Base-by-base conservation (phyloP, 257 asterid genomes). In the Solanum chiquidenum region DNA sequence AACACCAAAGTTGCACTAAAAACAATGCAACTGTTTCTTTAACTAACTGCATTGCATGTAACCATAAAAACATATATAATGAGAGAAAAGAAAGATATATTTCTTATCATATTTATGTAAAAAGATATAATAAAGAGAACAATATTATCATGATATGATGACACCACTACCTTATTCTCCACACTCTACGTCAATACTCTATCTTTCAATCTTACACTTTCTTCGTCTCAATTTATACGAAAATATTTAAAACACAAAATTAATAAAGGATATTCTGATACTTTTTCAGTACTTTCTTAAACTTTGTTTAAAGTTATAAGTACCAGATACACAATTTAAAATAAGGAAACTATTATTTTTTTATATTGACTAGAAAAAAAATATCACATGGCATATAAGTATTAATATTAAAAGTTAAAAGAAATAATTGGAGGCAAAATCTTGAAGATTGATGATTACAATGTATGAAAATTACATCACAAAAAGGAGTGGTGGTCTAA, bases 1-100 rank as follows among this genome's bases (percentile, higher is more conserved):
- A 83, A 90, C 89, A 88, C 91, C 90, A 90, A 90, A 87, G 46
- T 85, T 33, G 88, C 89, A 82, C 91, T 83, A 87, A 90, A 89
- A 89, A 80, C 88, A 87, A 89, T 85, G 91, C 86, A 89, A 85
- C 83, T 88, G 74, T 71, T 35, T 83, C 68, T 83, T 13, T 68
- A 71, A 71, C 77, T 46, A 46, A 29, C 85, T 46, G 25, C 68
- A 18, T 71, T 18, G 74, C 21, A 68, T 68, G 68, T 20, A 80
- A 80, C 85, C 38, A 44, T 49, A 80, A 46, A 77, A 46, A 46
- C 68, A 46, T 52, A 52, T 49, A 5, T 23, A 80, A 80, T 29
- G n/a, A 77, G 11, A 6, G 18, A 46, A 80, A 80, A 9, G 82
- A 52, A 55, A 84, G 35, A 75, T 29, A 20, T 9, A 73, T 34